Evolutionary conservation across 352 stramenopile genomes (phyloP), one percentile per base, ranked within the genome.

Genomic region (Phytopythium montanum): DNA sequence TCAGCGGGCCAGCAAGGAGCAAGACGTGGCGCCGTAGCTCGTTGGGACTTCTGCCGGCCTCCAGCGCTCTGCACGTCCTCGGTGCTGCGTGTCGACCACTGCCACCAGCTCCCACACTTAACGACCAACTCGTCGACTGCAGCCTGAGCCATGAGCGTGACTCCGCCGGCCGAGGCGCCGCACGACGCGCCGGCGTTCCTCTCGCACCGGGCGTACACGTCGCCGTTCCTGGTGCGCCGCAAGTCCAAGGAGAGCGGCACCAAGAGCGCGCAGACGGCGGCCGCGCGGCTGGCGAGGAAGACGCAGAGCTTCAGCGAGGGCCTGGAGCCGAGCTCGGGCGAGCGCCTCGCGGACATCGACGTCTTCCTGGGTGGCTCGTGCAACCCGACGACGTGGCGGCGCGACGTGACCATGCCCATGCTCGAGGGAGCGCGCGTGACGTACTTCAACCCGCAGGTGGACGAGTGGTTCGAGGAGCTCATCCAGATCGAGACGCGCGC

Each of bases 401-500:
- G 66, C 16, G 88, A 96, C 42, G 64, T 84, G 3, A 85, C 87
- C 16, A 81, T 96, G 16, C 89, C 89, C 16, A 53, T 90, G 41
- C 76, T 97, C 12, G 73, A 90, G 13, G 70, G 63, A 0, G 80
- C 80, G 5, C 59, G 68, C 23, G 79, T 97, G 44, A 74, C 69
- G 19, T 97, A 88, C 66, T 97, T 83, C 63, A 95, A 96, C 58
- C 89, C 89, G 16, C 89, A 97, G 60, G 88, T 97, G 33, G 88
- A 96, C 59, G 85, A 96, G 49, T 96, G 89, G 89, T 82, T 85
- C 57, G 79, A 89, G 23, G 85, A 90, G 55, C 81, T 96, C 51
- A 88, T 96, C n/a, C 52, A 75, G 39, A 70, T 95, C 50, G 89
- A 97, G 60, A 76, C 85, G 7, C 65, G 65, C 28, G 86, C 85